phyloP scores from a whole-genome alignment of 331 rosid species.

The Quercus lobata region DNA sequence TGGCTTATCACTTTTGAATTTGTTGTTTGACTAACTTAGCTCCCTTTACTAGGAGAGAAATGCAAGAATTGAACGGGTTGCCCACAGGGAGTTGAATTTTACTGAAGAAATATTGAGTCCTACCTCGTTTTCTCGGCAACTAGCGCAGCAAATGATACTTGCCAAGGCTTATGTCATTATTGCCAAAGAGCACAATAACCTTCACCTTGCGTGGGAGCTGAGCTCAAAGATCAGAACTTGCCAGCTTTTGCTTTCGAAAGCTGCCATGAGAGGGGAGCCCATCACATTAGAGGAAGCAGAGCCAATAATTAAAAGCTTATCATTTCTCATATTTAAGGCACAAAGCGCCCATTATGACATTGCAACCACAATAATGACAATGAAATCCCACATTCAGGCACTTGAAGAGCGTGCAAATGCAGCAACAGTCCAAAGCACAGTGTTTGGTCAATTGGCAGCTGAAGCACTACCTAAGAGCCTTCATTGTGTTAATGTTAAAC shows the following conservation, averaged over 20 bases:
- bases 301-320: constrained; percentile 75
- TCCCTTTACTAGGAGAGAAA: constrained; percentile 63
- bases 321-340: constrained; percentile 82
- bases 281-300: constrained; percentile 85
- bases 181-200: constrained; percentile 94
- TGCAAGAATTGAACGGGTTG: constrained; percentile 48
- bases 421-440: constrained; percentile 77
- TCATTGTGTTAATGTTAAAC: constrained; percentile 82
- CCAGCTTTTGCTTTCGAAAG: constrained; percentile 92
- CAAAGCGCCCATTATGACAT: constrained; percentile 90
- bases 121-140: constrained; percentile 79
- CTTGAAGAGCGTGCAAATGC: constrained; percentile 92
- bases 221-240: constrained; percentile 78
- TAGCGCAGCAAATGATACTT: constrained; percentile 82
- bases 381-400: constrained; percentile 96
- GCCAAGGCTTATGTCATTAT: constrained; percentile 97
- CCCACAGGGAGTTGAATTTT: constrained; percentile 66
- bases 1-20: constrained; percentile 2
- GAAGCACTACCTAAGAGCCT: constrained; percentile 87
- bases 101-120: constrained; percentile 78
- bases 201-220: constrained; percentile 98
- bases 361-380: constrained; percentile 91
- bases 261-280: constrained; percentile 81
- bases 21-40: constrained; percentile 8
- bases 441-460: constrained; percentile 87